Percentiles rank a stretch among this genome's conserved stretches.
Evolutionary conservation across 805 yeast genomes (phyloP).

Genomic region (Pichia occidentalis): DNA sequence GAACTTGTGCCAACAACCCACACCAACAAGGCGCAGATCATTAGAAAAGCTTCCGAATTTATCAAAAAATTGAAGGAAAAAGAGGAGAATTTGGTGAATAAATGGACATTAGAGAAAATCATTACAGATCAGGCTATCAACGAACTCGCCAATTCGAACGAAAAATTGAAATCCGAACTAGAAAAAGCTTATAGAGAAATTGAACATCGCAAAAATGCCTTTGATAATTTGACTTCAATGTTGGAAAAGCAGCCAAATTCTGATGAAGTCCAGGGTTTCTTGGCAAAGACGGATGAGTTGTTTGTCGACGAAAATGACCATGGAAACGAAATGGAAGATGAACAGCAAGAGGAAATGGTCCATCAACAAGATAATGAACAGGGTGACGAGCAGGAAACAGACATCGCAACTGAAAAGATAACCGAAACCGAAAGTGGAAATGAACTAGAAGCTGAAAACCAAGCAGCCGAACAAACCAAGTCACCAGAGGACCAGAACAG

Average conservation of each 20-base stretch:
- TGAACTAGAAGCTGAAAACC: too few species aligned
- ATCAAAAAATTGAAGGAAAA: constrained; percentile 85
- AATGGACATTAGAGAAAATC: constrained; percentile 91
- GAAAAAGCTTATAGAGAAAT: constrained; percentile 90
- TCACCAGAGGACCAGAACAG: too few species aligned
- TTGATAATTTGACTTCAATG: constrained; percentile 9
- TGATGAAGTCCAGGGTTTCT: not conserved
- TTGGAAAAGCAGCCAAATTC: constrained; percentile 11
- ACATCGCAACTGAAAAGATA: not conserved
- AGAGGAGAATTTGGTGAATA: constrained; percentile 83
- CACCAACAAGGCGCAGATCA: constrained; percentile 84
- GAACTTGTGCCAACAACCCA: constrained; percentile 75
- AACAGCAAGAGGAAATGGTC: not conserved
- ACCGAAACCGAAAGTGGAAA: too few species aligned
- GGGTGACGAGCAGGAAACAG: not conserved
- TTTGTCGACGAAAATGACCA: constrained; percentile 1
- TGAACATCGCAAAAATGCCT: constrained; percentile 67
- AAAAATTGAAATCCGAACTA: constrained; percentile 78
- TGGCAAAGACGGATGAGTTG: not conserved
- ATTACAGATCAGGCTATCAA: constrained; percentile 86
- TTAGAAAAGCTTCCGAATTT: constrained; percentile 83
- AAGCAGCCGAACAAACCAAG: too few species aligned
- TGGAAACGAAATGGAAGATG: constrained; percentile 8
- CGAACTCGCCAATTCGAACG: constrained; percentile 79
- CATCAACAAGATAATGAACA: not conserved